Evolutionary conservation across 1,284 basidiomycete genomes (phyloP).

Genomic region (Somion occarium): DNA sequence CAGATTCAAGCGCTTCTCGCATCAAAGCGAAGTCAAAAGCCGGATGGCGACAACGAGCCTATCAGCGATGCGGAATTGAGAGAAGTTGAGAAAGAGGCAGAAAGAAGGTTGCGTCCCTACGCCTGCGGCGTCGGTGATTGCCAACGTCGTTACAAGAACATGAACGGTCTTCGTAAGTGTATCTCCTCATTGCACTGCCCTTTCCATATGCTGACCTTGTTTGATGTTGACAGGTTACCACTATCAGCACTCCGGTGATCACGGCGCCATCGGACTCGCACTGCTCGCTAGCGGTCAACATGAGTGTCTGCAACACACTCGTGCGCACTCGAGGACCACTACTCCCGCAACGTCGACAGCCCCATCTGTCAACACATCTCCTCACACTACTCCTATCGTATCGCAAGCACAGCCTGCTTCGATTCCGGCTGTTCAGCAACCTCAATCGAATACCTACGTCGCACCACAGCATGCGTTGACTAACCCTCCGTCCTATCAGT

Average conservation of each 20-base stretch:
- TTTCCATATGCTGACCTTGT: slow-evolving; percentile 1
- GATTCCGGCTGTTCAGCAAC: background rate
- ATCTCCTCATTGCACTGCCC: slow-evolving; percentile 2
- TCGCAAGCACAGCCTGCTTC: slow-evolving; percentile 16
- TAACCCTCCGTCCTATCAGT: slow-evolving; percentile 33
- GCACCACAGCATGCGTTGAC: slow-evolving; percentile 3
- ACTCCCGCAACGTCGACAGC: slow-evolving; percentile 22
- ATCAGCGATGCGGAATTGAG: slow-evolving; percentile 66
- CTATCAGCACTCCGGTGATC: slow-evolving; percentile 95
- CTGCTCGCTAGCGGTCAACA: slow-evolving; percentile 85
- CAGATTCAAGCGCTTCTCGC: slow-evolving; percentile 65
- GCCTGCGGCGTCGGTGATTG: slow-evolving; percentile 91
- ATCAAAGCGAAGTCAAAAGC: slow-evolving; percentile 42
- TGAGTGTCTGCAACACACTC: slow-evolving; percentile 40
- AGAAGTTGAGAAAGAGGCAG: slow-evolving; percentile 79
- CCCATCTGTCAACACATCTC: slow-evolving; percentile 17
- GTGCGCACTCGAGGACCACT: slow-evolving; percentile 21
- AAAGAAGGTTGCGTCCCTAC: slow-evolving; percentile 77
- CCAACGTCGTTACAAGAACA: slow-evolving; percentile 94
- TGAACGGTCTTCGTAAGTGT: slow-evolving; percentile 79
- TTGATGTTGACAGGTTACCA: slow-evolving; percentile 64
- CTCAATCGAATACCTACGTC: background rate
- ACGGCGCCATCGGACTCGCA: slow-evolving; percentile 82
- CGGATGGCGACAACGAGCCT: slow-evolving; percentile 25
- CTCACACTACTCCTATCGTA: slow-evolving; percentile 17